phyloP scores from a whole-genome alignment of 495 filamentous ascomycete genomes.

The Hypoxylon rickii region DNA sequence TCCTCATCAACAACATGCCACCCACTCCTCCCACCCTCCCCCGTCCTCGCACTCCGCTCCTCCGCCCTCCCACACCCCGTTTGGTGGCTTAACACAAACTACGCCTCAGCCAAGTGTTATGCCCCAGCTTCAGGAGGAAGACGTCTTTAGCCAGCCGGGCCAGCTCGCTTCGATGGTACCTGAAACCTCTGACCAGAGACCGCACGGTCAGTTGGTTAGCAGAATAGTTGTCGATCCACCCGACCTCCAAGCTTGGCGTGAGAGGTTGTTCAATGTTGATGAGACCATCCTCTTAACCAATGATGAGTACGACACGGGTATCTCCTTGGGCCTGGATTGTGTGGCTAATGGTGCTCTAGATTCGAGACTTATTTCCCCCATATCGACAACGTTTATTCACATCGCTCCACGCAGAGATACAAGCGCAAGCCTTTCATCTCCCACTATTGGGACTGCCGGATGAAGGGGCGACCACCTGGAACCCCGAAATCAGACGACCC shows the following conservation, averaged over 20 bases:
- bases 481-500: conserved; percentile 85
- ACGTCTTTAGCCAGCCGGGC: conserved; percentile 27
- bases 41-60: conserved; percentile 41
- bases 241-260: conserved; percentile 72
- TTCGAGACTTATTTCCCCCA: conserved; percentile 89
- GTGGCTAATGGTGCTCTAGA: conserved; percentile 48
- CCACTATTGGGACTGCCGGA: conserved; percentile 88
- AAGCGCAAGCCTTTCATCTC: conserved; percentile 84
- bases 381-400: conserved; percentile 90
- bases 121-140: conserved; percentile 45
- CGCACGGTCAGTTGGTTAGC: conserved; percentile 57
- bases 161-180: conserved; percentile 31
- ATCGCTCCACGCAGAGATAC: conserved; percentile 84
- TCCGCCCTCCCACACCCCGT: conserved; percentile 40
- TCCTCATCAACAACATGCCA: conserved; percentile 41
- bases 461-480: conserved; percentile 83
- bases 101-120: conserved; percentile 43
- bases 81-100: conserved; percentile 51
- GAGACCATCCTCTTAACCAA: conserved; percentile 74
- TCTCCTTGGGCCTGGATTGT: conserved; percentile 16
- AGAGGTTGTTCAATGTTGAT: conserved; percentile 77
- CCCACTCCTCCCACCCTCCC: conserved; percentile 21
- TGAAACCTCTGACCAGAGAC: conserved; percentile 47
- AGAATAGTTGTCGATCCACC: conserved; percentile 70
- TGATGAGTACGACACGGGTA: conserved; percentile 66